These are phyloP conservation scores for Suhomyces taliae DNA, from an alignment of 1,139 yeast genomes.

Conservation along the genomic window DNA sequence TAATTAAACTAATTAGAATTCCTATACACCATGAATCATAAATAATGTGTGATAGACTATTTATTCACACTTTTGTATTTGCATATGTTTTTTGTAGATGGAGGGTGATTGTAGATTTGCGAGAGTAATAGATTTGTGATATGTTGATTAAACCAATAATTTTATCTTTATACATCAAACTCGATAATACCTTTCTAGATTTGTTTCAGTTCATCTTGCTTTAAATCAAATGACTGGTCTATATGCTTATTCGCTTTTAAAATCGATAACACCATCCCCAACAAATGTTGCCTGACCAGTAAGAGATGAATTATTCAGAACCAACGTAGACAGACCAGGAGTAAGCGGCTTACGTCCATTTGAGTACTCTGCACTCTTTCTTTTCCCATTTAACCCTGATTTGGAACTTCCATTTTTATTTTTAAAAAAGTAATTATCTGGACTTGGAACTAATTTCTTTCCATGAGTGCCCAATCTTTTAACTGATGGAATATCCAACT, in stretches of 20 bases:
- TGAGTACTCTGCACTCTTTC: background rate
- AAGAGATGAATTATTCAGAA: background rate
- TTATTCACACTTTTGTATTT: no score
- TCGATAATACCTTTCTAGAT: no score
- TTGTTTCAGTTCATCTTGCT: no score
- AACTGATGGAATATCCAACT: constrained; percentile 9
- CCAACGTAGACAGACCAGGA: background rate
- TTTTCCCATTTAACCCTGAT: background rate
- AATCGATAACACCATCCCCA: background rate
- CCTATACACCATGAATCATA: background rate
- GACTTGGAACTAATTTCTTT: constrained; percentile 15
- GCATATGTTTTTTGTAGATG: no score
- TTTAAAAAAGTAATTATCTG: constrained; percentile 4
- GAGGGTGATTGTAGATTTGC: no score
- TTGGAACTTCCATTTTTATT: constrained; percentile 3
- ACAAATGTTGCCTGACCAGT: background rate
- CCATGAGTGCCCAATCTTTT: constrained; percentile 11
- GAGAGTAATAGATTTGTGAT: no score
- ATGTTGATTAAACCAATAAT: no score
- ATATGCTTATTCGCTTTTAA: background rate
- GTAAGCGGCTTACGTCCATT: background rate
- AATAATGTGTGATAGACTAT: no score
- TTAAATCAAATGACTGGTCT: no score
- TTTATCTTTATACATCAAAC: no score
- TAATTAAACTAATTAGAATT: background rate